Evolutionary conservation across 306 rosid genomes (phyloP), one percentile per base, ranked within the genome.

Genomic region (Prunus davidiana): DNA sequence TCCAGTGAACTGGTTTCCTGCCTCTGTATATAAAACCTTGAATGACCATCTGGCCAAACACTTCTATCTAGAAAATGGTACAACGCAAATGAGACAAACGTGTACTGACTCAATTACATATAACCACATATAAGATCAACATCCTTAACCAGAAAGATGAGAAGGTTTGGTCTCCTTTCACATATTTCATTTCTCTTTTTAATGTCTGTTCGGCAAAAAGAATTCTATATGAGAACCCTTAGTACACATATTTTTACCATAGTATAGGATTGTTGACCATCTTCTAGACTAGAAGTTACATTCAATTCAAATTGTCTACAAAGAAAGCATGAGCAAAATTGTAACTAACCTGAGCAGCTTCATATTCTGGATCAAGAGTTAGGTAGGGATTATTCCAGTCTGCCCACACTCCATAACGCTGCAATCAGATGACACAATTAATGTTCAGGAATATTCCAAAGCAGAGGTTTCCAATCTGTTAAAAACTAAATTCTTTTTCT

Each of bases 321-420:
- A 82, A 64, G 72, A 57, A 61, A 60, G 50, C 27, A 80, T 69
- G 78, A 85, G 78, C 72, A 81, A 67, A 79, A 82, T 61, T 71
- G 80, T 85, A 83, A 83, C 78, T 90, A 38, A 95, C 99, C 99
- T 95, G 99, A 78, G 99, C 93, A 77, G 97, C 97, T 91, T 95
- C 99, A 86, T 95, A 95, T 71, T 89, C 92, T 19, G 97, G 96
- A 84, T 91, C 96, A 55, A 95, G 91, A 63, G 99, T 92, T 76
- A 95, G 92, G 81, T 95, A 95, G 54, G 92, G 91, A 86, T 86
- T 84, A 75, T 84, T 87, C 97, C 99, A 95, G 87, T 95, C 97
- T n/a, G 97, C 99, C 99, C 99, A 95, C 68, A 95, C 87, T 83
- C 99, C 97, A 79, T 76, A 95, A 63, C 99, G 99, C 97, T 95